Base-by-base conservation (phyloP, 2,329 filamentous ascomycete species). In the Neurospora crassa region DNA sequence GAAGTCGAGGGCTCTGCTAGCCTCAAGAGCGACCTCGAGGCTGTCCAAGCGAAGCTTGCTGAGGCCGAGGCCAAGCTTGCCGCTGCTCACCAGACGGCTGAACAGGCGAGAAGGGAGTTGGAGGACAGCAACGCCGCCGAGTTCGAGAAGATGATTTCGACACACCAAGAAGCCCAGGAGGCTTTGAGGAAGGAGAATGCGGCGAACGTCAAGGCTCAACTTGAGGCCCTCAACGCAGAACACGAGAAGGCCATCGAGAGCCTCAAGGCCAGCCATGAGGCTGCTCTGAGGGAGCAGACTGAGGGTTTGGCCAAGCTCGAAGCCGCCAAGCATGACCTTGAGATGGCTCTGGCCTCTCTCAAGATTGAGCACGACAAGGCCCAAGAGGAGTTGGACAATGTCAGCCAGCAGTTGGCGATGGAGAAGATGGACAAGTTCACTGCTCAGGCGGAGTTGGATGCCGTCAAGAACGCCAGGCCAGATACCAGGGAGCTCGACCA, bases 391-490 rank as follows among this genome's bases (percentile, higher is more conserved):
- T 78, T 82, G 41, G 82, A 84, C 73, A 81, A 84, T 34, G 78
- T 89, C 73, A 83, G 84, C 70, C 84, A 85, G 75, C 83, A 86
- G 75, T 84, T 89, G 59, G 87, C 86, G 79, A 82, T 85, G 68
- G 86, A 87, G 74, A 89, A 89, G 82, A 88, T 89, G 81, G 85
- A 85, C 70, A 87, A 87, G 72, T 85, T 87, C 72, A 86, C 85
- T 71, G 84, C 87, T 11, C 83, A 87, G 78, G 88, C 88, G 24
- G 88, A 89, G 69, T 83, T 90, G 18, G 89, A 91, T 72, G 87
- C 87, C 8, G 79, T 82, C 67, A 85, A 83, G 80, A 88, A 82
- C 76, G 83, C 83, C 75, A 89, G 85, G 78, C 81, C 85, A 7
- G 87, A 90, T 76, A 88, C 84, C 2, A 82, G 84, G 0, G 88